A percentile compares a stretch with the other conserved stretches of the same genome.
Conservation (phyloP, 176 grass and related monocot species). For the Rhipidocladum racemiflorum region DNA sequence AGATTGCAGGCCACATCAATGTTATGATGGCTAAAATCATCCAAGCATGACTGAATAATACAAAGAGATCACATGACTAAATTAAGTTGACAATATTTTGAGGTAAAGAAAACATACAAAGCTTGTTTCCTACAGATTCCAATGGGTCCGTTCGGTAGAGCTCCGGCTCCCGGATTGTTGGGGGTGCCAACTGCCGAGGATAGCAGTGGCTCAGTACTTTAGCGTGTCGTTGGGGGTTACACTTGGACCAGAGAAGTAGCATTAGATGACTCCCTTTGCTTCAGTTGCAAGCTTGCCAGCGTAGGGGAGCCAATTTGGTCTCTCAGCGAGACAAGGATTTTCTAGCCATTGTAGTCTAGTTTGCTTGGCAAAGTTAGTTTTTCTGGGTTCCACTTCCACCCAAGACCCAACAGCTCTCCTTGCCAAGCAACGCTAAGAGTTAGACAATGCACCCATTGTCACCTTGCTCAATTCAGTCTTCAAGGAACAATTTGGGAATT, state of each 20-base stretch:
- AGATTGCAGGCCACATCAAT: slow-evolving; percentile 97
- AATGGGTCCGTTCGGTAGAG: no score
- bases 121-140: neutral
- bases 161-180: no score
- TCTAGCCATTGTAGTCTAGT: neutral
- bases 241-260: neutral
- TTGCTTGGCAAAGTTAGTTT: neutral
- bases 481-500: neutral
- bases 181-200: neutral
- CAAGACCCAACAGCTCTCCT: neutral
- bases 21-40: slow-evolving; percentile 97
- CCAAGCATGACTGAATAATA: slow-evolving; percentile 73
- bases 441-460: neutral
- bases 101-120: neutral
- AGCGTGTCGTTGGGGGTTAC: neutral
- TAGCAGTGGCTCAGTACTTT: neutral
- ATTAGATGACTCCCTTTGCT: neutral
- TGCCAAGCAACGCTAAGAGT: neutral
- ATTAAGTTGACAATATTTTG: neutral
- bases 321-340: neutral
- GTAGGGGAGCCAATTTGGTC: neutral
- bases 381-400: neutral
- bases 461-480: neutral
- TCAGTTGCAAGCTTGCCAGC: neutral
- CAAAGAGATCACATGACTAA: slow-evolving; percentile 2